phyloP scores from a whole-genome alignment of 1,284 basidiomycete genomes.

The Chondrostereum purpureum region DNA sequence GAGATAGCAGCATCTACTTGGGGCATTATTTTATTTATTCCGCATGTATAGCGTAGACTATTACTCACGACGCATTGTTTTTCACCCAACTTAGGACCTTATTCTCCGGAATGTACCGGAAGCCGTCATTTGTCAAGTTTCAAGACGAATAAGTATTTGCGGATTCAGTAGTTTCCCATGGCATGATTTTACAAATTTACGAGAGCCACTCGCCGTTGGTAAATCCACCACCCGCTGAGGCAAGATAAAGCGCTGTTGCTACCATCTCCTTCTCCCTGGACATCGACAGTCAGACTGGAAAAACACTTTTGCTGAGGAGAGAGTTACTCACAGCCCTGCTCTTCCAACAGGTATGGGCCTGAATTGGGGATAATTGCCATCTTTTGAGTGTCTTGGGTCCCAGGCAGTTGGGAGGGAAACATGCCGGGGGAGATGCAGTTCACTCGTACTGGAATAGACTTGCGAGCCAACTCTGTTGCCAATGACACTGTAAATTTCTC shows the following conservation, averaged over 20 bases:
- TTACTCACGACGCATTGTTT: no score
- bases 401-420: conserved; percentile 75
- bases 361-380: conserved; percentile 26
- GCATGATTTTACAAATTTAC: conserved; percentile 43
- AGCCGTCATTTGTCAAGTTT: no score
- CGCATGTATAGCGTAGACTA: neutral
- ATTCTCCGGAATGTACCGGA: no score
- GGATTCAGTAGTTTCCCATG: no score
- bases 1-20: neutral
- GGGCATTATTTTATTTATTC: neutral
- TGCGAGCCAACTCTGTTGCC: conserved; percentile 66
- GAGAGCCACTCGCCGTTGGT: conserved; percentile 63
- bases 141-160: no score
- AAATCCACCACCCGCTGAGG: conserved; percentile 63
- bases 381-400: no score
- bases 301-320: neutral
- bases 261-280: conserved; percentile 65
- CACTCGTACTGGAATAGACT: conserved; percentile 62
- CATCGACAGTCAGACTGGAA: neutral
- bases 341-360: conserved; percentile 50
- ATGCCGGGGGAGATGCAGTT: conserved; percentile 70
- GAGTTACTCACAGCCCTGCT: conserved; percentile 61
- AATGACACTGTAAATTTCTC: conserved; percentile 70
- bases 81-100: no score
- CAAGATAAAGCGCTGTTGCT: conserved; percentile 67